A percentile compares a stretch with the other conserved stretches of the same genome.
These are phyloP conservation scores for Chlorella sorokiniana DNA, from an alignment of 139 green algal species.

Conservation along the genomic window DNA sequence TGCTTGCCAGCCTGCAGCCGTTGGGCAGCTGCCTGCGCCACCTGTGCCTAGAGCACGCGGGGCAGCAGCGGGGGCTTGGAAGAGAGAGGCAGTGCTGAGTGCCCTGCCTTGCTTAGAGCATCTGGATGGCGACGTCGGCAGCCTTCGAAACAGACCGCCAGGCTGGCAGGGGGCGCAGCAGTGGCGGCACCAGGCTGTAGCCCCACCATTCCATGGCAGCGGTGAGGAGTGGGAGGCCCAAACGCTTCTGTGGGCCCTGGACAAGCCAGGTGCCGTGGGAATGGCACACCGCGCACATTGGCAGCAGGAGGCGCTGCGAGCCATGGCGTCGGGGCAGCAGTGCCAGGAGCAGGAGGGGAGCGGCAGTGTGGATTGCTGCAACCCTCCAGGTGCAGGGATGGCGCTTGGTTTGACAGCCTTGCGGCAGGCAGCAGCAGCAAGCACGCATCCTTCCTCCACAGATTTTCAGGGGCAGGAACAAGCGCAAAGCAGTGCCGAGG, in stretches of 20 bases:
- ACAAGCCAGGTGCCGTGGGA: not conserved
- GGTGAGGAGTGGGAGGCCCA: not conserved
- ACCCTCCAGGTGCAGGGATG: too few species aligned
- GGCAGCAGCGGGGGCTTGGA: not conserved
- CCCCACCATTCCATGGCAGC: not conserved
- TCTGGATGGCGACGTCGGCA: constrained; percentile 18
- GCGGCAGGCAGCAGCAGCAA: not conserved
- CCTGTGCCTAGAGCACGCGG: not conserved
- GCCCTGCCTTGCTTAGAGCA: constrained; percentile 5
- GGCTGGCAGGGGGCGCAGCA: not conserved
- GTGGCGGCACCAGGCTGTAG: not conserved
- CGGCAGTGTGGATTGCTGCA: too few species aligned
- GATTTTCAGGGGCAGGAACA: too few species aligned
- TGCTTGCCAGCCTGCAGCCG: not conserved
- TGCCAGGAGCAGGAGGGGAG: not conserved
- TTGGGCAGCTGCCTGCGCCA: not conserved
- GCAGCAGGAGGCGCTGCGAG: not conserved
- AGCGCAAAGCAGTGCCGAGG: not conserved
- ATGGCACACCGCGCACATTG: not conserved
- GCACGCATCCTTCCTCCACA: too few species aligned
- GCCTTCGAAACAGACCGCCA: not conserved
- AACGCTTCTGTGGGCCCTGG: not conserved
- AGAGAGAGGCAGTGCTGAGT: not conserved
- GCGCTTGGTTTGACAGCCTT: too few species aligned
- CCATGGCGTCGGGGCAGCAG: not conserved